Percentiles rank a stretch among this genome's conserved stretches.
Evolutionary conservation across 2,329 filamentous ascomycete genomes (phyloP).

Genomic region (Bertia moriformis): DNA sequence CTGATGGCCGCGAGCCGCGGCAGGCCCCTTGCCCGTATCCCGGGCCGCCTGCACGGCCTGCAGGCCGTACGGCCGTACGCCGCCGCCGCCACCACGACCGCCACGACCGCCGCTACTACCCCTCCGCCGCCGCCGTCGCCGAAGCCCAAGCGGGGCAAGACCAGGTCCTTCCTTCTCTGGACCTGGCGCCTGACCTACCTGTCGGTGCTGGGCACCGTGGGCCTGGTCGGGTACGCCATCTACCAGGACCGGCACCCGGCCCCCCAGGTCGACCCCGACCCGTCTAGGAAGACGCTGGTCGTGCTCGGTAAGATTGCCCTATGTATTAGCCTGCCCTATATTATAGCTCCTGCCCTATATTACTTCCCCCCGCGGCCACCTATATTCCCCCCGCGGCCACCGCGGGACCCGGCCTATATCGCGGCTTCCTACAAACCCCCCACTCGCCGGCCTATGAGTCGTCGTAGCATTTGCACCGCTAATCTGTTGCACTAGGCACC

Average conservation of each 20-base stretch:
- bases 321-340: background rate
- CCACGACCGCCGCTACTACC: constrained; percentile 30
- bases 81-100: too few species aligned
- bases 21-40: background rate
- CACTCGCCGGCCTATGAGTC: background rate
- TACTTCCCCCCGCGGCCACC: constrained; percentile 4
- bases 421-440: constrained; percentile 4
- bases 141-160: constrained; percentile 37
- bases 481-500: constrained; percentile 66
- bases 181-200: constrained; percentile 73
- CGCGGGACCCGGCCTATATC: constrained; percentile 7
- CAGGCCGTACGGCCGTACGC: too few species aligned
- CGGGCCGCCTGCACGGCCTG: too few species aligned
- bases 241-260: constrained; percentile 70
- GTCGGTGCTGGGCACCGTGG: constrained; percentile 53
- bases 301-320: constrained; percentile 86
- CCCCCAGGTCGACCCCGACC: constrained; percentile 69
- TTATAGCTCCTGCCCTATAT: constrained; percentile 2
- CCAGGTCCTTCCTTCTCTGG: constrained; percentile 60
- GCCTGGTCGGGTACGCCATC: constrained; percentile 65
- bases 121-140: constrained; percentile 28
- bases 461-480: constrained; percentile 8
- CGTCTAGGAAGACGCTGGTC: constrained; percentile 90
- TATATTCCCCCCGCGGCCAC: background rate
- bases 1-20: background rate